Conservation (phyloP, 148 eudicot genomes). For the Linanthus parryae region DNA sequence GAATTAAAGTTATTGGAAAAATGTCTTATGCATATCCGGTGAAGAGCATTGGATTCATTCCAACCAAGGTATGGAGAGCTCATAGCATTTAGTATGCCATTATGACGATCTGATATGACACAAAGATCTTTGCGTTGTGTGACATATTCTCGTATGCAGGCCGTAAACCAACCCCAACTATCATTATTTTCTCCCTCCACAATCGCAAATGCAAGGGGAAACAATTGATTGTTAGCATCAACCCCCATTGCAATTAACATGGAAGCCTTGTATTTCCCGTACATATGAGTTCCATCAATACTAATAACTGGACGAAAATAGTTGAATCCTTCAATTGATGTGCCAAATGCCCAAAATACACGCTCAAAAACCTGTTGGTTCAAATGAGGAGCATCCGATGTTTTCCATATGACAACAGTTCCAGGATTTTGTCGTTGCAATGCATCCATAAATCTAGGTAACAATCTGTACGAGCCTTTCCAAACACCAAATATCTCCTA, state of each 20-base stretch:
- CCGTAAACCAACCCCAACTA: conserved; percentile 1
- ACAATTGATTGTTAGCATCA: not conserved
- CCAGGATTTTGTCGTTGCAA: not conserved
- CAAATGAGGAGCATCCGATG: too few relatives aligned
- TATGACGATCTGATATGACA: not conserved
- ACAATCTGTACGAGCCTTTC: not conserved
- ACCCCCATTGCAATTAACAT: not conserved
- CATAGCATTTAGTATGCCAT: not conserved
- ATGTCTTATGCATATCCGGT: not conserved
- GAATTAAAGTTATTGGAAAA: not conserved
- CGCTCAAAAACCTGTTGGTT: not conserved
- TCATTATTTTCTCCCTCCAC: not conserved
- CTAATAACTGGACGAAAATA: not conserved
- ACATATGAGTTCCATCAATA: not conserved
- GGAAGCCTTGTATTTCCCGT: not conserved
- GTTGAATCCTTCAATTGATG: not conserved
- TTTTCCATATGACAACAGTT: not conserved
- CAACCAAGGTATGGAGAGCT: not conserved
- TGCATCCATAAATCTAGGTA: not conserved
- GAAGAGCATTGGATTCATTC: not conserved
- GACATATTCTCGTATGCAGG: not conserved
- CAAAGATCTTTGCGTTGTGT: not conserved
- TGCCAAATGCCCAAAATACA: not conserved
- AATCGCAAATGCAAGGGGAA: not conserved
- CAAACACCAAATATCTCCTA: not conserved